Percentiles rank a stretch among this genome's conserved stretches.
Evolutionary conservation across 2,329 filamentous ascomycete genomes (phyloP).

Genomic region (Microascus cirrosus): DNA sequence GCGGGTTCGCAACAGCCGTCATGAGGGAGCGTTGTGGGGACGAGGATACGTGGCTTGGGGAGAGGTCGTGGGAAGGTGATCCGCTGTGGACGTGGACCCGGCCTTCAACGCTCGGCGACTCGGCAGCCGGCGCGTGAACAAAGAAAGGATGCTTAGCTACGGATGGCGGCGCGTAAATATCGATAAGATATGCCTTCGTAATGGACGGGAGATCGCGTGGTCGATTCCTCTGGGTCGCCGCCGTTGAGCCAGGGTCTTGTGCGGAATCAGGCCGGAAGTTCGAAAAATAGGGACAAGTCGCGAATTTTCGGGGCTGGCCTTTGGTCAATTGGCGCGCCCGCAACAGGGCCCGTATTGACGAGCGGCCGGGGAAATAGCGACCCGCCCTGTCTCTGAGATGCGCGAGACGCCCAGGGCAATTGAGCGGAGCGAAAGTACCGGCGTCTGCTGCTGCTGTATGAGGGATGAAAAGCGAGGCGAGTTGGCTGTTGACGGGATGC

Average conservation of each 20-base stretch:
- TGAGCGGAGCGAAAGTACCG: background rate
- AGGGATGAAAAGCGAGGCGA: constrained; percentile 5
- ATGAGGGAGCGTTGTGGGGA: constrained; percentile 28
- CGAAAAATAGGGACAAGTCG: constrained; percentile 2
- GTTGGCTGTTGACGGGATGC: background rate
- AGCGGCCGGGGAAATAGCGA: background rate
- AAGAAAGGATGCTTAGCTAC: background rate
- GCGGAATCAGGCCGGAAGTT: background rate
- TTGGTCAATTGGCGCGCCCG: constrained; percentile 4
- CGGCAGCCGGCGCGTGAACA: background rate
- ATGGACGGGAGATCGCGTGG: background rate
- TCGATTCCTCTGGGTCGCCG: background rate
- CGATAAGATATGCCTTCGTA: background rate
- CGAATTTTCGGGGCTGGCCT: constrained; percentile 1
- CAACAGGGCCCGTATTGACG: background rate
- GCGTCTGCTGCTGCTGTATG: constrained; percentile 2
- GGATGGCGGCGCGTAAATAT: background rate
- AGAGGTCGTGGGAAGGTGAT: constrained; percentile 5
- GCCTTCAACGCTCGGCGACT: background rate
- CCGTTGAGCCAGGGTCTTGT: background rate
- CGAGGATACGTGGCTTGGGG: constrained; percentile 1
- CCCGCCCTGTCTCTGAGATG: background rate
- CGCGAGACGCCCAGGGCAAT: background rate
- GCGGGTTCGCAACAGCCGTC: constrained; percentile 58
- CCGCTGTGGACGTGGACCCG: background rate